Base-by-base conservation (phyloP, 768 basidiomycete genomes). In the Galerina sulciceps region DNA sequence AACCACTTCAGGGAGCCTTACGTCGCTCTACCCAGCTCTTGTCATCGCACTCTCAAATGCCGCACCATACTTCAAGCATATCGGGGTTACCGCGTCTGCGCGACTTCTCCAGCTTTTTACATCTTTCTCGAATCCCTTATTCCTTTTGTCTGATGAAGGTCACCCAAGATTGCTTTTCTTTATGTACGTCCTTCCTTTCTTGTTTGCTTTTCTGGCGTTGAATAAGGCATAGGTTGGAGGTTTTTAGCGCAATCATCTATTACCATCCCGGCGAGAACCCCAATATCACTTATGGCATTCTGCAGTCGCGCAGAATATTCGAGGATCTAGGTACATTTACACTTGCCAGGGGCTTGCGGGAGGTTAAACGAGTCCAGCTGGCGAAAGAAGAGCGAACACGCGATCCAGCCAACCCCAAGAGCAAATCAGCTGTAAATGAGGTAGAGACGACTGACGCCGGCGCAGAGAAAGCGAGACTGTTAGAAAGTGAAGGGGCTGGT, bases 261-360 rank as follows among this genome's bases (percentile, higher is more conserved):
- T 81, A 91, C 65, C 86, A 93, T 63, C 79, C 94, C 13, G 79
- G 83, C 41, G 89, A 92, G 31, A 99, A 97, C 69, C 88, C 96
- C 0, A 91, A 96, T 67, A 72, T 99, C 37, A 78, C 94, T 47
- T 96, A 97, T 69, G 89, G 89, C 3, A 85, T 99, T 51, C 77
- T 99, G 3, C 85, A 90, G 8, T 83, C 93, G 0, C 92, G 94
- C 72, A 88, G 90, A 64, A 79, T 82, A 1, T 96, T 99, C 70
- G 91, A 97, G 70, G 88, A 92, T 60, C 81, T 99, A 15, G 94
- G 94, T 2, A 96, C 91, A 0, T 96, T 99, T 69, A 97, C 95
- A 0, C 80, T 99, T 9, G 80, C 89, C 1, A 79, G 84, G n/a
- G 96, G 91, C 9, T 81, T 99, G 42, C 82, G 90, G 3, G 95